Percentiles rank a stretch among this genome's conserved stretches.
phyloP scores from a whole-genome alignment of 148 eudicot genomes.

The Chenopodium quinoa region DNA sequence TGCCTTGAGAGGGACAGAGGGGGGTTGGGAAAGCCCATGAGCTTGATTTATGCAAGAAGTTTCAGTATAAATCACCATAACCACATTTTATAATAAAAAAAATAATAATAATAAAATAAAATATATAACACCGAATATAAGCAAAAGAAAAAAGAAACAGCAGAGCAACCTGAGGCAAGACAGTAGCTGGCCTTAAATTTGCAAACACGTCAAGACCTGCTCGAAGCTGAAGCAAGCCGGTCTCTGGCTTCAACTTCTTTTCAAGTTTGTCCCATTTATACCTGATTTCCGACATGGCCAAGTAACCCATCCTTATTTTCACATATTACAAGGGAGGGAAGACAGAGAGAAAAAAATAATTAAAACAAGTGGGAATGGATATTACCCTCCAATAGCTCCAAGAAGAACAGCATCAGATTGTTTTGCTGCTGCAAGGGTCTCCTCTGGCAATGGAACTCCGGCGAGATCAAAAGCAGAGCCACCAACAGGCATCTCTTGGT shows the following conservation, averaged over 20 bases:
- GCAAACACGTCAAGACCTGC: constrained; percentile 95
- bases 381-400: constrained; percentile 95
- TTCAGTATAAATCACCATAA: background rate
- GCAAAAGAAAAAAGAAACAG: background rate
- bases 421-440: constrained; percentile 72
- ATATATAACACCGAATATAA: background rate
- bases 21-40: background rate
- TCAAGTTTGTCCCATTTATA: constrained; percentile 93
- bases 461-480: constrained; percentile 82
- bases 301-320: background rate
- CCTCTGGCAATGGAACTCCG: constrained; percentile 94
- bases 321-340: background rate
- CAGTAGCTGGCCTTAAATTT: constrained; percentile 91
- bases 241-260: constrained; percentile 90
- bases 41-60: background rate
- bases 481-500: constrained; percentile 86
- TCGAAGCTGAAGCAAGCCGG: constrained; percentile 94
- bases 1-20: background rate
- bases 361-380: background rate
- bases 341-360: background rate
- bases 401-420: constrained; percentile 94
- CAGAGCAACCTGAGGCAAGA: constrained; percentile 74
- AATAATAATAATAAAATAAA: too few relatives aligned
- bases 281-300: constrained; percentile 33
- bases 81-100: background rate